These are phyloP conservation scores for Bidens hawaiensis DNA, from an alignment of 140 eudicot genomes.

Conservation along the genomic window DNA sequence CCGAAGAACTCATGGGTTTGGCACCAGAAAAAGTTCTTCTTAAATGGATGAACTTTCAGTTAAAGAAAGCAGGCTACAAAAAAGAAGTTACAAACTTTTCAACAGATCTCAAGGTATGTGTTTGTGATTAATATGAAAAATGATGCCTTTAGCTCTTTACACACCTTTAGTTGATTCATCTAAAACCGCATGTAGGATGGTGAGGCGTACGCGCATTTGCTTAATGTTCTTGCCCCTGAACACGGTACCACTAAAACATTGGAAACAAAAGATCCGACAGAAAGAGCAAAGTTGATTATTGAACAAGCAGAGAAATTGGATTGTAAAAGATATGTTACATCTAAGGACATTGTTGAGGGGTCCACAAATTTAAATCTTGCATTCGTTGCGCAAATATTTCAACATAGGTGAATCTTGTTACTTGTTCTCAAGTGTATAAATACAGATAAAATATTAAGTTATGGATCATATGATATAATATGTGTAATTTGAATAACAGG, in stretches of 20 bases:
- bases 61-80: conserved; percentile 65
- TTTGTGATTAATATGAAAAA: background rate
- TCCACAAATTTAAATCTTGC: conserved; percentile 80
- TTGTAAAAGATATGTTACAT: conserved; percentile 66
- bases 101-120: conserved; percentile 64
- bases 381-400: conserved; percentile 79
- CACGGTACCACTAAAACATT: conserved; percentile 45
- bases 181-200: conserved; percentile 47
- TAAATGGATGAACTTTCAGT: conserved; percentile 84
- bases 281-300: conserved; percentile 70
- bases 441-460: background rate
- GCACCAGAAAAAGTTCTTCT: conserved; percentile 76
- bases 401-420: conserved; percentile 43
- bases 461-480: background rate
- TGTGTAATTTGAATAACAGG: conserved; percentile 36
- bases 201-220: conserved; percentile 83
- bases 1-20: conserved; percentile 72
- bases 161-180: background rate
- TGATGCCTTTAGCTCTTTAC: background rate
- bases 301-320: conserved; percentile 80
- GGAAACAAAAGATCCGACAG: conserved; percentile 62
- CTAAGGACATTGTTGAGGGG: conserved; percentile 80
- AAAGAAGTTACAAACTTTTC: conserved; percentile 74
- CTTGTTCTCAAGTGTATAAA: background rate
- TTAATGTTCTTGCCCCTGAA: conserved; percentile 81